These are phyloP conservation scores for Apostasia ramifera DNA, from an alignment of 106 monocot genomes.

Conservation along the genomic window DNA sequence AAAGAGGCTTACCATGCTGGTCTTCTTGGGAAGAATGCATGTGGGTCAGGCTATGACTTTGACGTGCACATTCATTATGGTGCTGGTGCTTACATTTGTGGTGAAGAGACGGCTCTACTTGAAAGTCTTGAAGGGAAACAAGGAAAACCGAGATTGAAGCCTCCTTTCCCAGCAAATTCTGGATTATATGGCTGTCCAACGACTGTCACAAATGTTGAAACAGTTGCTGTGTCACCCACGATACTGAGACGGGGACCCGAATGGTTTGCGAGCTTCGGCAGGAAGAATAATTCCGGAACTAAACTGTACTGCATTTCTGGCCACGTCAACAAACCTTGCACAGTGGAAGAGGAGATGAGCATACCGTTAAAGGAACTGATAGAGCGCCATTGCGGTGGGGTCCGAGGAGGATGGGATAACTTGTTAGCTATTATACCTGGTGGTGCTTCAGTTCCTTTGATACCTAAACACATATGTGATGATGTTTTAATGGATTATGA, in stretches of 20 bases:
- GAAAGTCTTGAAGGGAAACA: constrained; percentile 75
- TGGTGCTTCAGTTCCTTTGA: constrained; percentile 59
- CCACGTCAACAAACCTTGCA: constrained; percentile 78
- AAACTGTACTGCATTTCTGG: constrained; percentile 69
- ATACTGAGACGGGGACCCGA: constrained; percentile 70
- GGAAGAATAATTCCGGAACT: constrained; percentile 72
- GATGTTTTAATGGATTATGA: constrained; percentile 76
- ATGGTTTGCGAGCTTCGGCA: constrained; percentile 77
- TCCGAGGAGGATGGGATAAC: constrained; percentile 72
- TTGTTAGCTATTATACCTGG: constrained; percentile 64
- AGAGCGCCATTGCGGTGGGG: constrained; percentile 47
- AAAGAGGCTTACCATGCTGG: constrained; percentile 66
- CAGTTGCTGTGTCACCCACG: constrained; percentile 71
- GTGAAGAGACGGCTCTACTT: constrained; percentile 62
- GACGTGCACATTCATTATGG: constrained; percentile 69
- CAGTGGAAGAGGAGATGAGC: constrained; percentile 86
- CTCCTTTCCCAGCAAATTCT: constrained; percentile 74
- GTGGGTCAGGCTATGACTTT: constrained; percentile 76
- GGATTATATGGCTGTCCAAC: constrained; percentile 75
- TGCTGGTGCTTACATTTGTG: constrained; percentile 76
- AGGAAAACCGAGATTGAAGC: constrained; percentile 59
- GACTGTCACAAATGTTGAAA: constrained; percentile 70
- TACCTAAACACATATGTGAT: constrained; percentile 62
- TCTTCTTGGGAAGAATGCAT: constrained; percentile 65
- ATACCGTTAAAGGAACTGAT: constrained; percentile 63